Evolutionary conservation across 1,139 yeast species (phyloP).

Genomic region (Kluyveromyces marxianus): DNA sequence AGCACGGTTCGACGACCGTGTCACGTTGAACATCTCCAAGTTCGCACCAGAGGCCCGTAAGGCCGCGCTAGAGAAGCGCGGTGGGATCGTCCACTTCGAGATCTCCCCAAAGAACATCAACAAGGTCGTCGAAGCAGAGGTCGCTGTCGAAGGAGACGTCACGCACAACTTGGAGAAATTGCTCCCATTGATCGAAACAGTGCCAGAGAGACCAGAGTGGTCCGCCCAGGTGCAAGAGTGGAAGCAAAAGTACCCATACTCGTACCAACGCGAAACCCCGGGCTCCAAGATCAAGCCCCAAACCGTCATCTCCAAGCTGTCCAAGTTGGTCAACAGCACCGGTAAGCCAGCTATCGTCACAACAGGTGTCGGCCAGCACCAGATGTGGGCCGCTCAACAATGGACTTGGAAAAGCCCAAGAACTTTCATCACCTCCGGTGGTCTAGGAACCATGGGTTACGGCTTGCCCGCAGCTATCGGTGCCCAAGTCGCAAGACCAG

Average conservation of each 20-base stretch:
- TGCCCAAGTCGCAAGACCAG: slow-evolving; percentile 94
- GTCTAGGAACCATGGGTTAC: slow-evolving; percentile 97
- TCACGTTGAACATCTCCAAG: slow-evolving; percentile 74
- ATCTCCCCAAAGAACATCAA: slow-evolving; percentile 93
- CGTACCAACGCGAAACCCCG: slow-evolving; percentile 68
- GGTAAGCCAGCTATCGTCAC: slow-evolving; percentile 79
- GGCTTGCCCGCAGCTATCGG: slow-evolving; percentile 98
- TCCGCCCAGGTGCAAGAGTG: slow-evolving; percentile 62
- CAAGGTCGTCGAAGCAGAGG: slow-evolving; percentile 95
- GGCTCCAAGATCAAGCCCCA: slow-evolving; percentile 88
- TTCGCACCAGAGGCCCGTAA: slow-evolving; percentile 91
- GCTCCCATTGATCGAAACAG: slow-evolving; percentile 60
- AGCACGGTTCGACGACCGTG: slow-evolving; percentile 97
- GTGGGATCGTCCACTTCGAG: slow-evolving; percentile 96
- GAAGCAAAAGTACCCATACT: slow-evolving; percentile 83
- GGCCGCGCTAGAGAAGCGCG: slow-evolving; percentile 83
- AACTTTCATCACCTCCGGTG: slow-evolving; percentile 93
- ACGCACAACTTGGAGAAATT: slow-evolving; percentile 65
- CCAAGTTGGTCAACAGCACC: slow-evolving; percentile 56
- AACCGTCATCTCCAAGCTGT: slow-evolving; percentile 73
- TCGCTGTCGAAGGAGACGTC: slow-evolving; percentile 95
- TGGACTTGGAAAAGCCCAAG: slow-evolving; percentile 90
- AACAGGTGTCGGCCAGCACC: slow-evolving; percentile 99
- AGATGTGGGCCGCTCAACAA: slow-evolving; percentile 99
- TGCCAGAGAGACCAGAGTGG: slow-evolving; percentile 72